A percentile compares a stretch with the other conserved stretches of the same genome.
These are phyloP conservation scores for Hysterium pulicare DNA, from an alignment of 2,329 filamentous ascomycete genomes.

Conservation along the genomic window DNA sequence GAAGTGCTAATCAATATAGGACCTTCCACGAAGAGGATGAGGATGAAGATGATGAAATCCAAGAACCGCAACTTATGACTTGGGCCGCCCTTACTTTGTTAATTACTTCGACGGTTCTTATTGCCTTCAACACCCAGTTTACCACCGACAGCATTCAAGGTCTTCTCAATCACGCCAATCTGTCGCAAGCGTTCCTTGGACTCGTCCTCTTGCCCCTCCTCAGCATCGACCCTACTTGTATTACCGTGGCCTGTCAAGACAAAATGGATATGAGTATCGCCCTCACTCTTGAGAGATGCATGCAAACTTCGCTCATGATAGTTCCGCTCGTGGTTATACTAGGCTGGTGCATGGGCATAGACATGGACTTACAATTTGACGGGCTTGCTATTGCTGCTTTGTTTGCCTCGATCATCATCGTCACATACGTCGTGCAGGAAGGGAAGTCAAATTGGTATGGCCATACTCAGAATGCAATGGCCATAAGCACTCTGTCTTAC, in stretches of 20 bases:
- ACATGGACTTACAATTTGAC: constrained; percentile 10
- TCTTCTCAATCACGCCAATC: constrained; percentile 3
- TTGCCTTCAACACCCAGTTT: constrained; percentile 12
- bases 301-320: constrained; percentile 10
- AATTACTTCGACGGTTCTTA: not conserved
- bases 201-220: constrained; percentile 11
- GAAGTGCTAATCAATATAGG: not conserved
- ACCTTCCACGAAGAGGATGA: not conserved
- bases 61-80: not conserved
- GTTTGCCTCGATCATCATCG: constrained; percentile 8
- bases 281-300: constrained; percentile 8
- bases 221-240: constrained; percentile 3
- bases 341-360: constrained; percentile 10
- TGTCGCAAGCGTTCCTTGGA: constrained; percentile 8
- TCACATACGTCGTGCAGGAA: constrained; percentile 6
- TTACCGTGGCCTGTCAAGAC: constrained; percentile 5
- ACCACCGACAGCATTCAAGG: constrained; percentile 11
- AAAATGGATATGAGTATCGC: constrained; percentile 9
- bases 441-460: constrained; percentile 9
- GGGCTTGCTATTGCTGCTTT: constrained; percentile 6
- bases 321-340: constrained; percentile 8
- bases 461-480: not conserved
- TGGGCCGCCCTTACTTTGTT: not conserved
- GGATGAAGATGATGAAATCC: not conserved
- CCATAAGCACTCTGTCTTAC: not conserved